These are phyloP conservation scores for Cupressus sempervirens DNA, from an alignment of 75 land plant genomes.

Conservation along the genomic window DNA sequence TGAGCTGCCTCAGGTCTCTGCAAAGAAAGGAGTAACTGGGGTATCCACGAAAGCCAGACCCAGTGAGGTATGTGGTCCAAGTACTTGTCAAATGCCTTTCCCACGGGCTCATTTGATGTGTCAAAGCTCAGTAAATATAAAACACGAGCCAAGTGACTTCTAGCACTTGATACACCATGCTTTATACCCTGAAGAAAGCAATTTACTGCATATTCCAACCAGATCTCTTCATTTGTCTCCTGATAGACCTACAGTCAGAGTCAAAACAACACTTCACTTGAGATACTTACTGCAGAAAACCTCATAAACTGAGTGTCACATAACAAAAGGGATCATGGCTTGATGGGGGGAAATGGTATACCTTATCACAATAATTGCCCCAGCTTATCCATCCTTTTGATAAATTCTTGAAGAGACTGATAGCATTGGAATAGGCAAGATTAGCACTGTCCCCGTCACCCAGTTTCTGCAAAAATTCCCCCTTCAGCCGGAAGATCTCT, in stretches of 20 bases:
- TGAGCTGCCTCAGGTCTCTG: conserved; percentile 95
- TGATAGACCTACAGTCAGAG: conserved; percentile 67
- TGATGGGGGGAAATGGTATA: conserved; percentile 13
- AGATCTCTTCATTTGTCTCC: conserved; percentile 80
- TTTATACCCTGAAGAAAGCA: conserved; percentile 98
- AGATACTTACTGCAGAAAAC: neutral
- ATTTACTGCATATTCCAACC: conserved; percentile 97
- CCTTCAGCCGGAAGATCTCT: conserved; percentile 89
- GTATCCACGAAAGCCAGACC: conserved; percentile 99
- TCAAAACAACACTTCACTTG: neutral
- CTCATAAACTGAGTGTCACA: neutral
- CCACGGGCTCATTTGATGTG: conserved; percentile 85
- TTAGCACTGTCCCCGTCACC: conserved; percentile 85
- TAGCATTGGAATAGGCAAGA: conserved; percentile 73
- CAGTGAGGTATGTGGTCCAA: conserved; percentile 93
- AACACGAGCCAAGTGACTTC: conserved; percentile 93
- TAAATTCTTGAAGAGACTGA: conserved; percentile 72
- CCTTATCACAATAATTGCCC: conserved; percentile 99
- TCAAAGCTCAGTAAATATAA: conserved; percentile 94
- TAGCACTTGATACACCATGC: conserved; percentile 87
- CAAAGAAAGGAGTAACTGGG: conserved; percentile 91
- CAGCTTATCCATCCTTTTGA: conserved; percentile 99
- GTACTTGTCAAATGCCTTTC: conserved; percentile 87
- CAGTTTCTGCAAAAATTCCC: conserved; percentile 85
- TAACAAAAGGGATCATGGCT: neutral